These are phyloP conservation scores for Xylariaceae sp. DNA, from an alignment of 2,329 filamentous ascomycete genomes.

Conservation along the genomic window DNA sequence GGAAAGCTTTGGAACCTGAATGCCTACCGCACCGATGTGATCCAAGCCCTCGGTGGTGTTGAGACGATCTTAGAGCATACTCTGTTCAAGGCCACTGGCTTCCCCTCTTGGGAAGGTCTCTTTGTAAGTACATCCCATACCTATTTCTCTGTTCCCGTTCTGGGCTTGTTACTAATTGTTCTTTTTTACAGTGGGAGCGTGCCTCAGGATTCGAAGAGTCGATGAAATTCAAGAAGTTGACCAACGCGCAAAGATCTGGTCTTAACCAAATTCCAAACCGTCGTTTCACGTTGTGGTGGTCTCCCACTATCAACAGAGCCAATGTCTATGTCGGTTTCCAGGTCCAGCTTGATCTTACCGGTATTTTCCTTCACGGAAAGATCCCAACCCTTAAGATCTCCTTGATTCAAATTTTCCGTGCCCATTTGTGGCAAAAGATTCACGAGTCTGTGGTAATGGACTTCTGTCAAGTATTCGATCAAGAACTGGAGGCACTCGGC, in stretches of 20 bases:
- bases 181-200: too few relatives aligned
- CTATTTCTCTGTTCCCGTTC: too few relatives aligned
- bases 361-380: conserved; percentile 98
- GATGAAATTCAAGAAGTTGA: conserved; percentile 99
- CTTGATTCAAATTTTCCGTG: conserved; percentile 97
- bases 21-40: conserved; percentile 92
- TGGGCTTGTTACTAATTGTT: too few relatives aligned
- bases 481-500: conserved; percentile 89
- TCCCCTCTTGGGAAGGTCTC: conserved; percentile 92
- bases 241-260: conserved; percentile 94
- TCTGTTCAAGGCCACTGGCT: conserved; percentile 92
- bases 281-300: conserved; percentile 98
- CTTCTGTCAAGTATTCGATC: conserved; percentile 95
- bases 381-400: conserved; percentile 98
- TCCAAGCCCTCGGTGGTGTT: conserved; percentile 91
- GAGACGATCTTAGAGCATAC: conserved; percentile 98
- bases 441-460: conserved; percentile 99
- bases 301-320: conserved; percentile 84
- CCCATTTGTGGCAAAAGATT: conserved; percentile 99
- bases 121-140: too few relatives aligned
- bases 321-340: conserved; percentile 99
- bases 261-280: conserved; percentile 97
- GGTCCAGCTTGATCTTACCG: conserved; percentile 93
- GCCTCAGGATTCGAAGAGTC: conserved; percentile 55
- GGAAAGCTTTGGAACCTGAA: conserved; percentile 98